phyloP scores from a whole-genome alignment of 1,284 basidiomycete genomes.

The Ceratobasidium sp. region DNA sequence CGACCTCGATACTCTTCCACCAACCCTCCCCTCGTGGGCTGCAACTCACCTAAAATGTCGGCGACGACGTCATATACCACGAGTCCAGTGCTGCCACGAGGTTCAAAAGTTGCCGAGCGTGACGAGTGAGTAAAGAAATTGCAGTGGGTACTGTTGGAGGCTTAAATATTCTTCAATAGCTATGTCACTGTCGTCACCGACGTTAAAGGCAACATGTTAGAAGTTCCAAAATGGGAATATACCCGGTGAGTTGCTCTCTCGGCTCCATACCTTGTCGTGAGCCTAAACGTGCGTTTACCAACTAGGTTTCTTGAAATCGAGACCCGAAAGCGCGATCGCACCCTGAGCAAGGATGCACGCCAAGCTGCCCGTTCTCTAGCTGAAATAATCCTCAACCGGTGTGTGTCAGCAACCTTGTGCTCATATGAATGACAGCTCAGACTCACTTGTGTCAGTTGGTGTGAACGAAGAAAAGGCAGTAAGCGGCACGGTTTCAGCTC shows the following conservation, averaged over 20 bases:
- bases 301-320: slow-evolving; percentile 38
- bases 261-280: not conserved
- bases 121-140: slow-evolving; percentile 31
- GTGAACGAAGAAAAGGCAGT: slow-evolving; percentile 38
- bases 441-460: slow-evolving; percentile 26
- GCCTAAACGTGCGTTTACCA: slow-evolving; percentile 1
- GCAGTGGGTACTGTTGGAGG: not conserved
- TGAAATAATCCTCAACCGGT: slow-evolving; percentile 37
- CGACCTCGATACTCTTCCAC: slow-evolving; percentile 11
- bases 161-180: slow-evolving; percentile 4
- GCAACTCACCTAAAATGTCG: slow-evolving; percentile 33
- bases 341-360: slow-evolving; percentile 38
- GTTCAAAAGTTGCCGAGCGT: slow-evolving; percentile 35
- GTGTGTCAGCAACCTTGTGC: not conserved
- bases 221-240: slow-evolving; percentile 38
- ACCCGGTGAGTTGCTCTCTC: slow-evolving; percentile 17
- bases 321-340: slow-evolving; percentile 37
- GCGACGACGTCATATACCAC: slow-evolving; percentile 33
- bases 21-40: slow-evolving; percentile 28
- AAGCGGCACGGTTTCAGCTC: slow-evolving; percentile 12
- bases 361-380: slow-evolving; percentile 36
- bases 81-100: slow-evolving; percentile 29
- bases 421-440: not conserved
- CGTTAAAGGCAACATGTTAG: slow-evolving; percentile 34
- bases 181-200: slow-evolving; percentile 37